phyloP scores from a whole-genome alignment of 2,329 filamentous ascomycete species.

The Metarhizium robertsii region DNA sequence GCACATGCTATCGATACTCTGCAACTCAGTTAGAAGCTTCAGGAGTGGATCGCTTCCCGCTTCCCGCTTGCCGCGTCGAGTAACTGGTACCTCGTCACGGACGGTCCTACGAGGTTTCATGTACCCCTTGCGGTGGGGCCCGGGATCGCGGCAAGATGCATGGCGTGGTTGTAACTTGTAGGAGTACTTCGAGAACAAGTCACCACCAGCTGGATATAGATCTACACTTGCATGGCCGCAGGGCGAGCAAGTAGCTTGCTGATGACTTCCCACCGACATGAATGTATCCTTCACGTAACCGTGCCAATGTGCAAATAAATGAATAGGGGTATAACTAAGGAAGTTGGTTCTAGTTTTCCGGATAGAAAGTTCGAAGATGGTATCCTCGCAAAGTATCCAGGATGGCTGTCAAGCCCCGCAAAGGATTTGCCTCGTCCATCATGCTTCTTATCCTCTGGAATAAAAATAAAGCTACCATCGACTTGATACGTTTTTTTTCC shows the following conservation, averaged over 20 bases:
- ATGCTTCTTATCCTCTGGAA: neutral
- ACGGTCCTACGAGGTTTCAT: neutral
- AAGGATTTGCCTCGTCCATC: neutral
- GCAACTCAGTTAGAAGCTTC: neutral
- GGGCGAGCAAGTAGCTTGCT: too few relatives aligned
- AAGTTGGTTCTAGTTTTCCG: neutral
- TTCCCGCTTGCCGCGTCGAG: neutral
- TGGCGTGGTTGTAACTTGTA: neutral
- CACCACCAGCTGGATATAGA: neutral
- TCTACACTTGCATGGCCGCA: neutral
- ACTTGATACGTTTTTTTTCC: neutral
- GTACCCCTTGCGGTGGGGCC: conserved; percentile 2
- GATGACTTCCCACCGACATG: too few relatives aligned
- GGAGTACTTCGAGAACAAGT: conserved; percentile 2
- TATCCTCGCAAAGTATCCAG: neutral
- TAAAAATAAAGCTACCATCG: neutral
- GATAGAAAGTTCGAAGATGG: neutral
- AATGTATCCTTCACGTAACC: too few relatives aligned
- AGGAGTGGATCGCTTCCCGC: neutral
- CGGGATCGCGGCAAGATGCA: conserved; percentile 4
- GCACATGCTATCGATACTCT: neutral
- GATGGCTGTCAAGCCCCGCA: neutral
- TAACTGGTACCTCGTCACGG: neutral
- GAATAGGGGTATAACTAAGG: neutral
- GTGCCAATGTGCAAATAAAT: neutral